Conservation (phyloP, 495 filamentous ascomycete genomes). For the Penicillium steckii region DNA sequence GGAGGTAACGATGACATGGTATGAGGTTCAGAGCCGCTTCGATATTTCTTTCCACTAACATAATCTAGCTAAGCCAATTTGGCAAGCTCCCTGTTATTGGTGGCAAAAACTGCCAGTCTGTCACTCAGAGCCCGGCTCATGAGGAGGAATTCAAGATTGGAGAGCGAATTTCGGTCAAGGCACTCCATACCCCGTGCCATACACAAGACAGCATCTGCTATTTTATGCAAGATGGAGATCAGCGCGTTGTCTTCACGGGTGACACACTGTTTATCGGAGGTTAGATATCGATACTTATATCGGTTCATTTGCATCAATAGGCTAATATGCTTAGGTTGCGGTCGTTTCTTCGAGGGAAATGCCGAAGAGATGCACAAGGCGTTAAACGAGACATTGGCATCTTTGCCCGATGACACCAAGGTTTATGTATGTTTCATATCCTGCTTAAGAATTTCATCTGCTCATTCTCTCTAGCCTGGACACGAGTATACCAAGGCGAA, state of each 20-base stretch:
- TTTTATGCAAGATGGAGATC: conserved; percentile 74
- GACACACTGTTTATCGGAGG: conserved; percentile 95
- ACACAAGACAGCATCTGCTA: conserved; percentile 98
- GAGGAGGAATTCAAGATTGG: conserved; percentile 81
- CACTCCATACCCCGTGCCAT: conserved; percentile 94
- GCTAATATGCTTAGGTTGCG: conserved; percentile 64
- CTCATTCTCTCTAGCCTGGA: conserved; percentile 60
- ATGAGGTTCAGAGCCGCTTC: conserved; percentile 8
- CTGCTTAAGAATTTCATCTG: neutral
- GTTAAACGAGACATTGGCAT: conserved; percentile 78
- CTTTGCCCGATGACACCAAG: conserved; percentile 85
- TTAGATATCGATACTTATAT: conserved; percentile 28
- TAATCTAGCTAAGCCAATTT: conserved; percentile 64
- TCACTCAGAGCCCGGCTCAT: conserved; percentile 72
- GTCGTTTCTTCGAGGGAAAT: conserved; percentile 95
- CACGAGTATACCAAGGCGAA: conserved; percentile 97
- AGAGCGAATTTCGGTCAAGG: conserved; percentile 74
- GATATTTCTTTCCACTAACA: conserved; percentile 10
- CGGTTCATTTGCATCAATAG: neutral
- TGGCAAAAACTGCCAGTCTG: conserved; percentile 79
- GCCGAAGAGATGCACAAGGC: conserved; percentile 90
- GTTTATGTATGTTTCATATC: conserved; percentile 71
- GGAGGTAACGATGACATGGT: conserved; percentile 86
- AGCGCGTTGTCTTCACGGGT: conserved; percentile 89
- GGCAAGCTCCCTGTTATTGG: conserved; percentile 72